Evolutionary conservation across 768 basidiomycete genomes (phyloP), one percentile per base, ranked within the genome.

Genomic region (Clavaria fumosa): DNA sequence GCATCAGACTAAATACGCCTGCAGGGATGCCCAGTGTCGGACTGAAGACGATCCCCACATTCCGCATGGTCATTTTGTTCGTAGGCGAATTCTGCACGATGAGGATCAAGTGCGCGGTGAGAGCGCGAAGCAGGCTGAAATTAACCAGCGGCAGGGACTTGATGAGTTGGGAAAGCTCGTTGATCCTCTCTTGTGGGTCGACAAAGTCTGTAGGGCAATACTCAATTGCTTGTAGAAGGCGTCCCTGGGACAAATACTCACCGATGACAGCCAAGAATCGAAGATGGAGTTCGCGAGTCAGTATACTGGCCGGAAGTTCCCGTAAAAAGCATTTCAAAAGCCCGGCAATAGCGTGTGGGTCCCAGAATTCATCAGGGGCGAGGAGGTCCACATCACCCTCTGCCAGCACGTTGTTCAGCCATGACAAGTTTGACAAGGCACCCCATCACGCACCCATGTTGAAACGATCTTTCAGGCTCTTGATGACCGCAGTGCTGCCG

Each of bases 51-150:
- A 99, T 97, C 12, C 93, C 91, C 19, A 99, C 88, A 54, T 99
- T 99, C 32, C 93, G 77, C 74, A 97, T 79, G 28, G 83, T 91
- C 95, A 99, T 99, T 66, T 91, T 97, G 74, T 95, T 95, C 41
- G 81, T 61, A 30, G 68, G 49, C 12, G 89, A 73, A 53, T 97
- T 90, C 56, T 88, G 80, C 31, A 97, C 89, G 48, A 99, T 83
- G 31, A 90, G 66, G 47, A 96, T 95, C 43, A 99, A 66, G 57
- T 99, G 93, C 18, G 91, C 88, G 2, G 81, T 91, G 40, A 99
- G 67, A 11, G 93, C 91, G 24, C 93, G 82, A 41, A 97, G 74
- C 14, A 97, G 66, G 41, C 79, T 88, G 57, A 96, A 99, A 56
- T 97, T 96, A 45, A 82, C 76, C 14, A 90, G 65, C 7, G 95